Evolutionary conservation across 1,139 yeast genomes (phyloP).

Genomic region (Kodamaea sp.): DNA sequence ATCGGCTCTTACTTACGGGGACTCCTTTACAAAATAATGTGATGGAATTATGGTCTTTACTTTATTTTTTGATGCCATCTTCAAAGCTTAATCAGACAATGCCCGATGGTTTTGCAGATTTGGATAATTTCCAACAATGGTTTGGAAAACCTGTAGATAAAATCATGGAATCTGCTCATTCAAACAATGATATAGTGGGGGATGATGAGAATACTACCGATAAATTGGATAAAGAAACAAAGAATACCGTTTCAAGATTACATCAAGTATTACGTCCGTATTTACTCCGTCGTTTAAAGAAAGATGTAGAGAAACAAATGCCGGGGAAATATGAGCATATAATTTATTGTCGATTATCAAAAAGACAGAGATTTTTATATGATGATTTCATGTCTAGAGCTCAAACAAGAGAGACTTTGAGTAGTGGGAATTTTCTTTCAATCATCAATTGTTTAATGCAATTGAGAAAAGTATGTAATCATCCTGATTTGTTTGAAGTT

Average conservation of each 20-base stretch:
- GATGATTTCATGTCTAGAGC: constrained; percentile 98
- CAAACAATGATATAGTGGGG: constrained; percentile 45
- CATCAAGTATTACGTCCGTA: constrained; percentile 95
- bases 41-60: constrained; percentile 89
- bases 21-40: constrained; percentile 92
- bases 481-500: constrained; percentile 95
- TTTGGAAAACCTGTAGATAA: constrained; percentile 95
- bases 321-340: constrained; percentile 97
- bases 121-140: constrained; percentile 97
- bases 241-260: constrained; percentile 77
- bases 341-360: constrained; percentile 85
- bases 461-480: constrained; percentile 93
- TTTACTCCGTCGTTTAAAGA: constrained; percentile 82
- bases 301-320: constrained; percentile 98
- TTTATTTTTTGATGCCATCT: constrained; percentile 94
- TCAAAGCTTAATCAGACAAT: constrained; percentile 63
- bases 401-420: constrained; percentile 88
- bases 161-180: constrained; percentile 64
- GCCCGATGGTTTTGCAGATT: constrained; percentile 96
- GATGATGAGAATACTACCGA: constrained; percentile 38
- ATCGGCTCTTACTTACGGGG: constrained; percentile 87
- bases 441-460: constrained; percentile 98
- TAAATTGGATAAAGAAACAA: constrained; percentile 62
- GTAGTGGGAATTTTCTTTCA: constrained; percentile 91
- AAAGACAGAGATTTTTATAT: constrained; percentile 85